Base-by-base conservation (phyloP, 352 stramenopile species). In the Phytophthora tubulina region DNA sequence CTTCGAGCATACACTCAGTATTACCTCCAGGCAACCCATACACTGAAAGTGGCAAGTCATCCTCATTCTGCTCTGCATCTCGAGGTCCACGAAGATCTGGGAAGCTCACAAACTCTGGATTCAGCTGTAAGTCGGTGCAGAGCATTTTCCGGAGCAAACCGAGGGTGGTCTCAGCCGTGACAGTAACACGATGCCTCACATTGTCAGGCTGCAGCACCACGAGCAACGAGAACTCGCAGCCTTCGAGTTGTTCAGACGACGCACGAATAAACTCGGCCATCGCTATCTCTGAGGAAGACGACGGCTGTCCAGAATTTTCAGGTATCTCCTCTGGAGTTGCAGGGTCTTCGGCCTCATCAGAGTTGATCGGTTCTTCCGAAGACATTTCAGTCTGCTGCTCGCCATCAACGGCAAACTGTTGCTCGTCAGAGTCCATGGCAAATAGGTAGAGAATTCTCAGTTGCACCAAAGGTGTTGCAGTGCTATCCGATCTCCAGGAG, bases 171-270 rank as follows among this genome's bases (percentile, higher is more conserved):
- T 82, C 65, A 2, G 74, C 45, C 8, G 82, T 89, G 36, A 86
- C 87, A 7, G 80, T 65, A 52, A 97, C 81, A 36, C 79, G 78
- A 65, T 96, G 88, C 35, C 87, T 75, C 39, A 96, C 87, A 17
- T 85, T 88, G 30, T 96, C 86, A 11, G 88, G 88, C 63, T 95
- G 82, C 15, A 97, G 58, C 21, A 94, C 67, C 21, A 96, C 75
- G 0, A 93, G 72, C 13, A 95, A 55, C 33, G 77, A 75, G 59
- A 91, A 94, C 38, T 90, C 61, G 11, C n/a, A 33, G 8, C 49
- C 36, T 35, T 73, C 62, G 3, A 69, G 57, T 30, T 74, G 70
- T 27, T 73, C 63, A 1, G 49, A 72, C 1, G 72, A 66, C 2
- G 70, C 62, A 14, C 63, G 73, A 14, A 81, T 60, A 63, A 81